Percentiles rank a stretch among this genome's conserved stretches.
Evolutionary conservation across 768 basidiomycete genomes (phyloP).

Genomic region (Cantharellus cinnabarinus): DNA sequence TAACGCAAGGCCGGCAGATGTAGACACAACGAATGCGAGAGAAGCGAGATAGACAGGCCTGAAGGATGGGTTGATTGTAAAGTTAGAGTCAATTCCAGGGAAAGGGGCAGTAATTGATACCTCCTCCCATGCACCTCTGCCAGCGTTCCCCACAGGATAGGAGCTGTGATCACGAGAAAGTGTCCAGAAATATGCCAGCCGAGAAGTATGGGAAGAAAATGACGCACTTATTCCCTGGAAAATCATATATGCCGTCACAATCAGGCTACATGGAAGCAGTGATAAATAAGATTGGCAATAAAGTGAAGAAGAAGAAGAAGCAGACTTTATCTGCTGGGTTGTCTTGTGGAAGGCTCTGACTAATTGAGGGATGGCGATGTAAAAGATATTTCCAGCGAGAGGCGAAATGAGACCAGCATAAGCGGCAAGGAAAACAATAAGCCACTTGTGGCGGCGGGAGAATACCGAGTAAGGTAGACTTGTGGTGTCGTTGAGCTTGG

Average conservation of each 20-base stretch:
- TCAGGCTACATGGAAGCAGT: slow-evolving; percentile 36
- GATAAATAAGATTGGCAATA: not conserved
- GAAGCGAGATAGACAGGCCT: slow-evolving; percentile 29
- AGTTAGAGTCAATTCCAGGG: no score
- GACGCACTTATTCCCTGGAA: slow-evolving; percentile 37
- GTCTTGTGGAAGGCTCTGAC: slow-evolving; percentile 12
- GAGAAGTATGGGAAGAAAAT: not conserved
- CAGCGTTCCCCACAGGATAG: slow-evolving; percentile 43
- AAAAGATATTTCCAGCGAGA: slow-evolving; percentile 9
- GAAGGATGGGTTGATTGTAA: not conserved
- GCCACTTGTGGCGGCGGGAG: not conserved
- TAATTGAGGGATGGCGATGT: slow-evolving; percentile 44
- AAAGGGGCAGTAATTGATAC: not conserved
- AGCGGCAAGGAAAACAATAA: not conserved
- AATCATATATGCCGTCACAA: slow-evolving; percentile 59
- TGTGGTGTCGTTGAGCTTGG: not conserved
- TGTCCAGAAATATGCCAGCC: not conserved
- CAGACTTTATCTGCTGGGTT: not conserved
- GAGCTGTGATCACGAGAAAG: slow-evolving; percentile 16
- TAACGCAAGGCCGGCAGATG: slow-evolving; percentile 43
- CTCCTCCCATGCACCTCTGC: slow-evolving; percentile 48
- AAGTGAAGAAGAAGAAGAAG: not conserved
- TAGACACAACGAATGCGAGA: slow-evolving; percentile 36
- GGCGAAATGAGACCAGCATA: not conserved
- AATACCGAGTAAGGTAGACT: not conserved